Evolutionary conservation across 2,329 filamentous ascomycete genomes (phyloP), one percentile per base, ranked within the genome.

Genomic region (Colletotrichum sp.): DNA sequence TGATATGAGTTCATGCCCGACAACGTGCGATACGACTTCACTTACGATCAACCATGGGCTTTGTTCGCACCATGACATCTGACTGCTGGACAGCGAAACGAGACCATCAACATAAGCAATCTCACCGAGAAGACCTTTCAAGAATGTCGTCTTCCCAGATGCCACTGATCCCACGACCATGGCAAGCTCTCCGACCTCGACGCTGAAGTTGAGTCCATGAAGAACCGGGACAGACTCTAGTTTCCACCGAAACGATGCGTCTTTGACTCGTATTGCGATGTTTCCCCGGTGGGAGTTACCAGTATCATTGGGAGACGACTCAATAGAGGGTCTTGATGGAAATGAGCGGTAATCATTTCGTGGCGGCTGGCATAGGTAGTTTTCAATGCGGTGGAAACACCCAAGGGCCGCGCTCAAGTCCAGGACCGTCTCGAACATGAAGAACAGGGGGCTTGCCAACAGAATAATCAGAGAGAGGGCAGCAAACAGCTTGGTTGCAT

Each of bases 131-230:
- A 88, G 76, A 0, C 81, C 82, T 66, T 84, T 84, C 74, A 85
- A 82, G 1, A 88, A 75, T 0, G 86, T 84, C 0, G 83, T 86
- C 74, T 88, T 88, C 0, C 86, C 86, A 1, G 83, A 84, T 1
- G 83, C 87, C 6, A 87, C 79, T 1, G 86, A 85, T 0, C 86
- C 86, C 12, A 86, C 78, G 1, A 88, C 76, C 6, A 87, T 80
- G 11, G 80, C 84, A 11, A 88, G 79, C 6, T 81, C 76, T 5
- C 76, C 78, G 0, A 73, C 67, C 4, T 76, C 75, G 4, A 87
- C 72, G 0, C 73, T 76, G 5, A 87, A 77, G n/a, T 81, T 76
- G 27, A 87, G 76, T 9, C 81, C 65, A 1, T 57, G 75, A 5
- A 87, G 77, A 13, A 78, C 69, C 18, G 74, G 70, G 15, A 74